phyloP scores from a whole-genome alignment of 768 basidiomycete genomes.

The Nidularia sp. region DNA sequence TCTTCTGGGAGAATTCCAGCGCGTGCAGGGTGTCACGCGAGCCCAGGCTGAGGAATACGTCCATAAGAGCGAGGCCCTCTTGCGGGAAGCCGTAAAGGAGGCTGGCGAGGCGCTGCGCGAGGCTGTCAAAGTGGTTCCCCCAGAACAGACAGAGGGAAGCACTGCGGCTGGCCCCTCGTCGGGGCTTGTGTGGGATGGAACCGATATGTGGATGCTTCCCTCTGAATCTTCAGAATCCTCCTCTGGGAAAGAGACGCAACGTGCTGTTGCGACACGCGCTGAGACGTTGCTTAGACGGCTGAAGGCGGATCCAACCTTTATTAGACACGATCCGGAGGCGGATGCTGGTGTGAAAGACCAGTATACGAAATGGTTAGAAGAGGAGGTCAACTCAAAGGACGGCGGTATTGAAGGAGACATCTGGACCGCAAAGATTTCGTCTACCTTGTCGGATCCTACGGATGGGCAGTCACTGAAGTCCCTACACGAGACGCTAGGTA shows the following conservation, averaged over 20 bases:
- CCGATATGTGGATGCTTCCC: conserved; percentile 82
- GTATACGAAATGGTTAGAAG: conserved; percentile 55
- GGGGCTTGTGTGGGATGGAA: conserved; percentile 75
- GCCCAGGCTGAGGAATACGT: conserved; percentile 83
- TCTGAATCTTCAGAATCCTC: conserved; percentile 20
- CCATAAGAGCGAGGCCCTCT: conserved; percentile 62
- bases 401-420: conserved; percentile 54
- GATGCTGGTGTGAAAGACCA: conserved; percentile 51
- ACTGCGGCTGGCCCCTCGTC: conserved; percentile 15
- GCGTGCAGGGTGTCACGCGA: conserved; percentile 71
- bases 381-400: conserved; percentile 46
- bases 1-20: conserved; percentile 62
- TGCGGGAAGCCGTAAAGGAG: conserved; percentile 71
- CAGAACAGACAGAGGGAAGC: conserved; percentile 42
- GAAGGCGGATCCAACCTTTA: conserved; percentile 68
- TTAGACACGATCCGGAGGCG: conserved; percentile 70
- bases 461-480: conserved; percentile 51
- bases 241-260: conserved; percentile 24
- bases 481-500: conserved; percentile 60
- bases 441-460: conserved; percentile 42
- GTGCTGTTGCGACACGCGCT: conserved; percentile 67
- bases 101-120: conserved; percentile 81
- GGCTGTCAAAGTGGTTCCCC: conserved; percentile 90
- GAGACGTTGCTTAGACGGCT: conserved; percentile 73
- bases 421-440: conserved; percentile 51